A percentile compares a stretch with the other conserved stretches of the same genome.
Conservation (phyloP, 2,329 filamentous ascomycete species). For the Hymenoscyphus fructigenus region DNA sequence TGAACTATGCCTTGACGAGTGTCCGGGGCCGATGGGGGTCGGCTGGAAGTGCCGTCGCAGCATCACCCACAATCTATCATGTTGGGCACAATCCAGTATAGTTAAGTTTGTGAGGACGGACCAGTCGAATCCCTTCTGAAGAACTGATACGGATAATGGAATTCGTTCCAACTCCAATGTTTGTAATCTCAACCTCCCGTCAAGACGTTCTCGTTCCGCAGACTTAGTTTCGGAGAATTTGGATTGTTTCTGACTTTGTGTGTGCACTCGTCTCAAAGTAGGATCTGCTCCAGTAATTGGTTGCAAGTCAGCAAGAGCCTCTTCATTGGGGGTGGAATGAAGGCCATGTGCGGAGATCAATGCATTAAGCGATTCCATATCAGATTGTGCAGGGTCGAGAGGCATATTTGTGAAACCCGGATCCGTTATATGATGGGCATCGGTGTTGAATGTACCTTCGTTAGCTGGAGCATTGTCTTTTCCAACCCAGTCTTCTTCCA, state of each 20-base stretch:
- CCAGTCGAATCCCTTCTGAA: slow-evolving; percentile 74
- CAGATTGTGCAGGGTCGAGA: slow-evolving; percentile 24
- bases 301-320: slow-evolving; percentile 12
- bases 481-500: slow-evolving; percentile 20
- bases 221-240: slow-evolving; percentile 28
- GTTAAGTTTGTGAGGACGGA: slow-evolving; percentile 68
- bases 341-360: slow-evolving; percentile 32
- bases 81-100: slow-evolving; percentile 69
- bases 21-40: slow-evolving; percentile 26
- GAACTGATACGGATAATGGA: slow-evolving; percentile 68
- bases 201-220: slow-evolving; percentile 43
- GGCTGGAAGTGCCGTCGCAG: slow-evolving; percentile 63
- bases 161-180: slow-evolving; percentile 74
- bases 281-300: slow-evolving; percentile 20
- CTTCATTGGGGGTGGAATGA: slow-evolving; percentile 8
- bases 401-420: slow-evolving; percentile 7
- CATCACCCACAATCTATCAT: slow-evolving; percentile 74
- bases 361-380: slow-evolving; percentile 31
- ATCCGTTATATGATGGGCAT: slow-evolving; percentile 18
- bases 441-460: slow-evolving; percentile 19
- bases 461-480: slow-evolving; percentile 18
- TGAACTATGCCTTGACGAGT: slow-evolving; percentile 32
- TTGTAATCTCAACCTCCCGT: slow-evolving; percentile 64
- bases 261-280: slow-evolving; percentile 29
- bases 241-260: slow-evolving; percentile 27